These are phyloP conservation scores for Aspergillus hortae DNA, from an alignment of 2,329 filamentous ascomycete species.

Conservation along the genomic window DNA sequence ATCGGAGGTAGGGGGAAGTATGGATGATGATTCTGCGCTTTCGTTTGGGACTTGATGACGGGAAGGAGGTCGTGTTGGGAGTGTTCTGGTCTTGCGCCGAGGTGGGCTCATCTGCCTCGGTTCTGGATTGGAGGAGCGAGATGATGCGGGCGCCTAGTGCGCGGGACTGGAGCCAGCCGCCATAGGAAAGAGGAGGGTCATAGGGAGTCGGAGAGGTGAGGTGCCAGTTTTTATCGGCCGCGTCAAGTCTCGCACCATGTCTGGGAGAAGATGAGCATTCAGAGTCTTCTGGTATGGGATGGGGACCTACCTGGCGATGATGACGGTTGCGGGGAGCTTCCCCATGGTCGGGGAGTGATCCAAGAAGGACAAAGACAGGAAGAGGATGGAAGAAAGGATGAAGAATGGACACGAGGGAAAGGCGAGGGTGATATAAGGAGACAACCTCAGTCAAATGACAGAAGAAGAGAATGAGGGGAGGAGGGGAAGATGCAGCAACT, in stretches of 20 bases:
- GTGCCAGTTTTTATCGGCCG: conserved; percentile 93
- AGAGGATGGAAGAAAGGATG: too few species aligned
- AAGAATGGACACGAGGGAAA: too few species aligned
- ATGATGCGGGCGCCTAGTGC: conserved; percentile 79
- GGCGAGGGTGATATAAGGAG: too few species aligned
- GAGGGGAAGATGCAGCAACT: background rate
- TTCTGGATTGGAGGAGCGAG: conserved; percentile 58
- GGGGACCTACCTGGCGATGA: conserved; percentile 38
- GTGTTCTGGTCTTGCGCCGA: conserved; percentile 4
- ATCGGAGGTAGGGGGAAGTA: conserved; percentile 89
- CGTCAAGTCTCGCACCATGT: conserved; percentile 90
- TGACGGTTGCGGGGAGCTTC: conserved; percentile 40
- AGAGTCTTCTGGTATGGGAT: too few species aligned
- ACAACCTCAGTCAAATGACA: background rate
- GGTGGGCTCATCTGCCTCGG: conserved; percentile 20
- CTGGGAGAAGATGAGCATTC: conserved; percentile 39
- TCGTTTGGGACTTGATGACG: conserved; percentile 34
- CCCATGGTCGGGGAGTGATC: conserved; percentile 21
- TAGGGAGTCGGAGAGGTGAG: conserved; percentile 89
- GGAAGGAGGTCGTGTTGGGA: conserved; percentile 3
- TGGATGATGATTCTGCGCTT: conserved; percentile 81
- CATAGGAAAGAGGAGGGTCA: conserved; percentile 91
- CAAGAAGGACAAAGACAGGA: too few species aligned
- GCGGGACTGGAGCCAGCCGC: conserved; percentile 84
- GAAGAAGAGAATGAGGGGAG: background rate